Evolutionary conservation across 371 early-diverging fungal species (phyloP), one percentile per base, ranked within the genome.

Genomic region (Smittium culicis): DNA sequence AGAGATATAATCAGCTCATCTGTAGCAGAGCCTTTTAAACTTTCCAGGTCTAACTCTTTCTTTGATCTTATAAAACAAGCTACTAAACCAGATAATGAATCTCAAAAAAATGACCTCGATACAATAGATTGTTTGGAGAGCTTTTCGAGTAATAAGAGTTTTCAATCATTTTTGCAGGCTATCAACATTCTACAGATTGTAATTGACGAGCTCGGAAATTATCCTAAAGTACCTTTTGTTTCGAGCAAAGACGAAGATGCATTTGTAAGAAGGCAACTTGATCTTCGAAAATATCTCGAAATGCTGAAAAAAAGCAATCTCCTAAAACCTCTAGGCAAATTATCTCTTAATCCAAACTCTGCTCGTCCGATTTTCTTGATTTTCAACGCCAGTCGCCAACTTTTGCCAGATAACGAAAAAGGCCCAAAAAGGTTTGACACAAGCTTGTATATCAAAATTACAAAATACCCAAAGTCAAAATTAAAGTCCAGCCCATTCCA

Each of bases 191-290:
- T 66, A 29, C 32, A 35, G 17, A 27, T 2, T 24, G 67, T 66
- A 1, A 16, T 58, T 5, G 3, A 54, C 5, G 60, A 55, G 33
- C 27, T 66, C n/a, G 54, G 29, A 16, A 35, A 33, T 2, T 54
- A 8, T 24, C 54, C 79, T 1, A 84, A 86, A 14, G 88, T 90
- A 24, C 67, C 85, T 54, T 93, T 93, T 68, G 80, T 88, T 17
- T 88, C 87, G 64, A 77, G 81, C 17, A 74, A 86, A 8, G 80
- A 84, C 1, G 96, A 95, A 73, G 93, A 92, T 60, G 83, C 84
- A 34, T 93, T 84, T 73, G 94, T 92, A 35, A 84, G 88, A 30
- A 80, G 85, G 25, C 85, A 88, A 68, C 74, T 91, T 29, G 83
- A 85, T 35, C 79, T 93, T 70, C 82, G 85, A 33, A 77, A 88